Evolutionary conservation across 441 rosid species (phyloP), one percentile per base, ranked within the genome.

Genomic region (Populus tomentosa): DNA sequence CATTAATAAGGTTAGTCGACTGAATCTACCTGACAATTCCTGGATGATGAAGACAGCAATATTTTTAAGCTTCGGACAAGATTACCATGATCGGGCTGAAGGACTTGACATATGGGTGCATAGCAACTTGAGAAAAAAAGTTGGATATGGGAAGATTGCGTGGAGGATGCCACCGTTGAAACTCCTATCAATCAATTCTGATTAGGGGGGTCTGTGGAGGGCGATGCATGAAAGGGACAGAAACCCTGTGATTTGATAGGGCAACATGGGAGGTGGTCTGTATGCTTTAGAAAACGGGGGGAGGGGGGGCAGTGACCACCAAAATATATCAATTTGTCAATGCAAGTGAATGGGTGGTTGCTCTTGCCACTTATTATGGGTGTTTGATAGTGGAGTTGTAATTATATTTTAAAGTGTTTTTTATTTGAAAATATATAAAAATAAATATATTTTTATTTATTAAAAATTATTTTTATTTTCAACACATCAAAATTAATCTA

Each of bases 191-290:
- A 40, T 26, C 46, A n/a, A 30, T 16, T 14, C 10, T 62, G 64
- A 64, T 35, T 4, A 7, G 35, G 18, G 7, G 42, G 0, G 7
- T 16, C 28, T 7, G 18, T 24, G 76, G 50, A 64, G 36, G 68
- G 67, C 46, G 53, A 33, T 32, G 35, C 33, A 24, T 70, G 14
- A 35, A 80, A 78, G 69, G 8, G 72, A 50, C 69, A 68, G 13
- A 26, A 42, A 33, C 26, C 30, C 24, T n/a, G 35, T 46, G 84
- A 84, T 77, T 81, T 77, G 86, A 81, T 75, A 16, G 66, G 67
- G 63, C 79, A 77, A 72, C 23, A 35, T 74, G 40, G 75, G 56
- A n/a, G 81, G 79, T 36, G 38, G 18, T 24, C 36, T 42, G n/a
- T 32, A 63, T 70, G 63, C 71, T 16, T 14, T 30, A 23, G 21